These are phyloP conservation scores for Dothistroma pini DNA, from an alignment of 2,329 filamentous ascomycete species.

Conservation along the genomic window DNA sequence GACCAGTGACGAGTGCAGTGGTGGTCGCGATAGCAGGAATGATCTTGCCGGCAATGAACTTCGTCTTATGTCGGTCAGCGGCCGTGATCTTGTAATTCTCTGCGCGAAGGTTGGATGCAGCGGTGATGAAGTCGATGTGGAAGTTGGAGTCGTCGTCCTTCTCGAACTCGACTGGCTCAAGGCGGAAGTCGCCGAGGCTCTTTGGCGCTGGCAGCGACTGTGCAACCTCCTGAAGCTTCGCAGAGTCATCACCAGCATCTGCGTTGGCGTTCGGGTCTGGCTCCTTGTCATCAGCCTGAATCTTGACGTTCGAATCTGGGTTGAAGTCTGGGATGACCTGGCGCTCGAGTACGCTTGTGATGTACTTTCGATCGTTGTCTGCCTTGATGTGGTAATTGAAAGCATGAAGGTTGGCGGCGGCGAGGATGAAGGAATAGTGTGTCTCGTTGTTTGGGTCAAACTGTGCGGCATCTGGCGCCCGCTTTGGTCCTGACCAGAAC, in stretches of 20 bases:
- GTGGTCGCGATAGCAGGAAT: conserved; percentile 98
- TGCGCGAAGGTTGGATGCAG: conserved; percentile 90
- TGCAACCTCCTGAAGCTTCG: conserved; percentile 71
- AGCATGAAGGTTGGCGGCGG: conserved; percentile 87
- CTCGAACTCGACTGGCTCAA: conserved; percentile 92
- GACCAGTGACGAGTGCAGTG: conserved; percentile 88
- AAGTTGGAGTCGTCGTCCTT: conserved; percentile 98
- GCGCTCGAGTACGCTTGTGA: conserved; percentile 76
- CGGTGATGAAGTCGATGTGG: conserved; percentile 99
- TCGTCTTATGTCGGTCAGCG: conserved; percentile 95
- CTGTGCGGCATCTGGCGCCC: conserved; percentile 84
- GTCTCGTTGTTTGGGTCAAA: conserved; percentile 82
- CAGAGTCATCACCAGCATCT: conserved; percentile 59
- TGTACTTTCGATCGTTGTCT: conserved; percentile 62
- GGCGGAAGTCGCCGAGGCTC: conserved; percentile 79
- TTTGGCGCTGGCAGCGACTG: conserved; percentile 72
- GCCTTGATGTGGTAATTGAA: conserved; percentile 96
- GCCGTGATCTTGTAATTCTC: conserved; percentile 97
- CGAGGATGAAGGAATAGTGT: conserved; percentile 82
- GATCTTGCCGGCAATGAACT: conserved; percentile 99
- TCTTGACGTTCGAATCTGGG: conserved; percentile 87
- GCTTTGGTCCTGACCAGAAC: conserved; percentile 99
- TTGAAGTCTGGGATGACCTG: conserved; percentile 96
- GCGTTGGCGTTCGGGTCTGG: conserved; percentile 77
- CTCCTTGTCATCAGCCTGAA: conserved; percentile 93